These are phyloP conservation scores for Allium fistulosum DNA, from an alignment of 106 monocot species.

Conservation along the genomic window DNA sequence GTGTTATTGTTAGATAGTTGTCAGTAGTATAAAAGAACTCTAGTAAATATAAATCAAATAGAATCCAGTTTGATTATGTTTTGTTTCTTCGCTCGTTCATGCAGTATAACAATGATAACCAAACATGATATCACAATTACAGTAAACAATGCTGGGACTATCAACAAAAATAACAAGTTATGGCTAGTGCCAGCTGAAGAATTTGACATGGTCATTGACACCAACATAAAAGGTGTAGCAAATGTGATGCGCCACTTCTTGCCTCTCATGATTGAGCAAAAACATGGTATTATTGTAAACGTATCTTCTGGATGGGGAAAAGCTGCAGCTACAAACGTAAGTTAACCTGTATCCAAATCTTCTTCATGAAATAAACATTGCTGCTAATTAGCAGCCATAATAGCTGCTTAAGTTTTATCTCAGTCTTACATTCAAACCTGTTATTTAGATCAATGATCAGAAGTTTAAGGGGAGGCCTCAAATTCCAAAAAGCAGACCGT, in stretches of 20 bases:
- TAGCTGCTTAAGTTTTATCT: too few species aligned
- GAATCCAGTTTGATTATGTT: too few species aligned
- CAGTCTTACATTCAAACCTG: too few species aligned
- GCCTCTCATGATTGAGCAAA: conserved; percentile 80
- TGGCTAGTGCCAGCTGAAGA: conserved; percentile 90
- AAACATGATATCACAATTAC: conserved; percentile 14
- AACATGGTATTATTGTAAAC: conserved; percentile 77
- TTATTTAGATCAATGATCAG: too few species aligned
- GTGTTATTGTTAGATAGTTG: too few species aligned
- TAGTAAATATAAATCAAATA: too few species aligned
- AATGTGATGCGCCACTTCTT: conserved; percentile 89
- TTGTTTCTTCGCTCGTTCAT: too few species aligned
- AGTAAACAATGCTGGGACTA: conserved; percentile 95
- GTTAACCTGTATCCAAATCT: not conserved
- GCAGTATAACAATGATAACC: not conserved
- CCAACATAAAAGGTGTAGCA: conserved; percentile 79
- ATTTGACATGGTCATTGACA: conserved; percentile 88
- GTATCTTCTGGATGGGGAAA: conserved; percentile 94
- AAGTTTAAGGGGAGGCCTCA: too few species aligned
- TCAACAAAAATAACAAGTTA: conserved; percentile 92
- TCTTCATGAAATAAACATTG: too few species aligned
- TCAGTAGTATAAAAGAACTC: too few species aligned
- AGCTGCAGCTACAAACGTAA: conserved; percentile 82
- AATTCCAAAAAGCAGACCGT: too few species aligned
- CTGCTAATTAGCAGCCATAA: too few species aligned